Conservation (phyloP, 305 asterid genomes). For the Fraxinus velutina region DNA sequence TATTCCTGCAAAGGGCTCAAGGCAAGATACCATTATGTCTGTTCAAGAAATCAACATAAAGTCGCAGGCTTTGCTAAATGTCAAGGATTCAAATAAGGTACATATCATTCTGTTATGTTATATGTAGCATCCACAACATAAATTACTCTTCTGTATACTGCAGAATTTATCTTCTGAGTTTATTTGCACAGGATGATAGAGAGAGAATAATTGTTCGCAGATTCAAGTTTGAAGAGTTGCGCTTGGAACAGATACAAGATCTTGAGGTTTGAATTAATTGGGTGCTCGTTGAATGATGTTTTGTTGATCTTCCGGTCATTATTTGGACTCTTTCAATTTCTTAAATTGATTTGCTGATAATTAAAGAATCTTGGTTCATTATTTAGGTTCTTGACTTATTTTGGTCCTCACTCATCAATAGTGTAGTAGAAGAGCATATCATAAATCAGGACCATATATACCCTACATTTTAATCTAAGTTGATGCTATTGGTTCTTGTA, state of each 20-base stretch:
- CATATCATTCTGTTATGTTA: neutral
- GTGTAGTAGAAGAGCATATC: neutral
- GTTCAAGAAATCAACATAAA: conserved; percentile 80
- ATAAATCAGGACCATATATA: neutral
- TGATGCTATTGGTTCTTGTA: neutral
- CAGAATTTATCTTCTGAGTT: conserved; percentile 14
- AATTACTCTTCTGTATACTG: neutral
- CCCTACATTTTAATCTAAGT: neutral
- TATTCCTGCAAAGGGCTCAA: conserved; percentile 63
- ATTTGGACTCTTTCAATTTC: neutral
- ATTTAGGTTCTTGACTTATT: neutral
- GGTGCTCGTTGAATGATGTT: conserved; percentile 15
- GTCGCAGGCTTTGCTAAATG: conserved; percentile 75
- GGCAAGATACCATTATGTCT: conserved; percentile 71
- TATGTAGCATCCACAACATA: neutral
- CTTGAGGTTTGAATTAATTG: conserved; percentile 67
- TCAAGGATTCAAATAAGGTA: conserved; percentile 91
- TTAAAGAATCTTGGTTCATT: neutral
- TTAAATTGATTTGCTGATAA: neutral
- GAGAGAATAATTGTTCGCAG: conserved; percentile 83
- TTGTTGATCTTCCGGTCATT: conserved; percentile 12
- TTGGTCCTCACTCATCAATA: neutral
- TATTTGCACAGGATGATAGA: conserved; percentile 76
- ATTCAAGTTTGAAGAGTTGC: conserved; percentile 88
- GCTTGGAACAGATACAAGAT: conserved; percentile 94